Base-by-base conservation (phyloP, 306 rosid species). In the Pachyrhizus erosus region DNA sequence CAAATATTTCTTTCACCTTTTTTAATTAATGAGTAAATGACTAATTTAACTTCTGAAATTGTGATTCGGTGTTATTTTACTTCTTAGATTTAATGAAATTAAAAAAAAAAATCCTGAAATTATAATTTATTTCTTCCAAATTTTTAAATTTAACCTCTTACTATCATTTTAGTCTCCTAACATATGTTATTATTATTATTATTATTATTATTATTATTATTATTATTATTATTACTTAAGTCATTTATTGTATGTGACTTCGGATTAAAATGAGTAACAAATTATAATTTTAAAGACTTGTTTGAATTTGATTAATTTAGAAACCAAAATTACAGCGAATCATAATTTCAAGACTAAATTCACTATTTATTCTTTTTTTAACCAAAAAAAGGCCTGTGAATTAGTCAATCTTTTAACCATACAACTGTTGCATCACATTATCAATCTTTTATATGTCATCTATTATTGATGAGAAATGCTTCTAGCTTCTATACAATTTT, bases 1-100 rank as follows among this genome's bases (percentile, higher is more conserved):
- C 82, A n/a, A 10, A 76, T 76, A 15, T 69, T 81, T 70, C 18
- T 78, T 76, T 40, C 54, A 10, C 54, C 13, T 7, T 9, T 21
- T 58, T 24, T 21, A 17, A n/a, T n/a, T n/a, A 5, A 51, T 3
- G 10, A 51, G 58, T 51, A 17, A 5, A 49, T 17, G 24, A 8
- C 2, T 2, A 6, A n/a, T n/a, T 51, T n/a, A n/a, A 8, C n/a
- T 5, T 3, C 23, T 45, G 51, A 37, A 12, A 45, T 45, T 45
- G 4, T 45, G 21, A 49, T 49, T 17, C 6, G 23, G 3, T 51
- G 20, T n/a, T 0, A 51, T 10, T 51, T 51, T 7, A 51, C 7
- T 49, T 9, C 1, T 17, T 49, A 17, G 9, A 49, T 49, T 49
- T n/a, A 49, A 49, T 21, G 5, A 49, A 17, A 40, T 40, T 9